phyloP scores from a whole-genome alignment of 306 rosid genomes.

The Castanea mollissima region DNA sequence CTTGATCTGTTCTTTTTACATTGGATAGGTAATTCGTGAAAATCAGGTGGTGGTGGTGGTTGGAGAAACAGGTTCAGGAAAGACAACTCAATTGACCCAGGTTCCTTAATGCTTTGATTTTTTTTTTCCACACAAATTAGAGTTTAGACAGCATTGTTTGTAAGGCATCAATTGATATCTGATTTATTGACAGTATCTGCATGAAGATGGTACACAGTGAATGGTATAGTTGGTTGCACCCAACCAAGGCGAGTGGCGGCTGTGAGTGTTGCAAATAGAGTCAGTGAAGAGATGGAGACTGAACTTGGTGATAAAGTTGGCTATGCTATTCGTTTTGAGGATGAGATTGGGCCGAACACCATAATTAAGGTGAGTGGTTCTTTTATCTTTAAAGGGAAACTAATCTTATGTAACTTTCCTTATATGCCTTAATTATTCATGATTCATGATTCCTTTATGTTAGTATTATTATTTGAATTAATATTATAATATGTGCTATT shows the following conservation, averaged over 20 bases:
- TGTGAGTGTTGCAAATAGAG: slow-evolving; percentile 99
- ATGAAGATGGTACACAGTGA: slow-evolving; percentile 79
- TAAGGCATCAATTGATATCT: too few species aligned
- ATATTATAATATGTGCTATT: too few species aligned
- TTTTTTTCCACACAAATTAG: too few species aligned
- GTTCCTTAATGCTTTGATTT: slow-evolving; percentile 27
- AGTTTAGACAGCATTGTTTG: too few species aligned
- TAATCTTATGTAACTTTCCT: background rate
- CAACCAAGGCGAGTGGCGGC: slow-evolving; percentile 99
- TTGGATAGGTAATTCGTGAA: slow-evolving; percentile 79
- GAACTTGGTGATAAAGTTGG: slow-evolving; percentile 92
- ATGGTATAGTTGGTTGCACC: slow-evolving; percentile 89
- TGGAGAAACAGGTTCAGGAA: slow-evolving; percentile 99
- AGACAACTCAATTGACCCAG: slow-evolving; percentile 97
- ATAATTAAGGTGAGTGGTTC: slow-evolving; percentile 67
- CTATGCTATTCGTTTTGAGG: slow-evolving; percentile 98
- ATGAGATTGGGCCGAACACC: slow-evolving; percentile 88
- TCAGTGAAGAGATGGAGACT: slow-evolving; percentile 97
- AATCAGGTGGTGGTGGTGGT: slow-evolving; percentile 93
- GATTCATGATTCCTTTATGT: background rate
- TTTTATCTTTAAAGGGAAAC: background rate
- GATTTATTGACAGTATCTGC: slow-evolving; percentile 66
- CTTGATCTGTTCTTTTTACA: slow-evolving; percentile 7
- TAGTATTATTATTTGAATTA: too few species aligned
- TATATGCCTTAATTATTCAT: background rate